Conservation (phyloP, 1,284 basidiomycete genomes). For the Cystobasidiaceae sp. region DNA sequence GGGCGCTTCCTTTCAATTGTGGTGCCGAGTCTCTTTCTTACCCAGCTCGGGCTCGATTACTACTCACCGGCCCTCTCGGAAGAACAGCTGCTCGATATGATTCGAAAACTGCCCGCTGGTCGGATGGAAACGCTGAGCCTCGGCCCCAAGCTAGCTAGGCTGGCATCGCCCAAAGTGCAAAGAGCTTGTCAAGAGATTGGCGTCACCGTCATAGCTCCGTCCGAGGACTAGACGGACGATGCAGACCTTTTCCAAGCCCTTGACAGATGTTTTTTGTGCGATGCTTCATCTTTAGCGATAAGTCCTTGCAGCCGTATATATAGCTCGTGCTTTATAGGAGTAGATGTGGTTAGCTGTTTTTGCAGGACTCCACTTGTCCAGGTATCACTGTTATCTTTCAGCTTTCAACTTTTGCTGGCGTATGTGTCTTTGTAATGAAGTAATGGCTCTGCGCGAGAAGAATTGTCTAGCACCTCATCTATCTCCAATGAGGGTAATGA, state of each 20-base stretch:
- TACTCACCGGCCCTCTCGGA: background rate
- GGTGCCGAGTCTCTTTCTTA: conserved; percentile 20
- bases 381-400: too few species aligned
- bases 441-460: too few species aligned
- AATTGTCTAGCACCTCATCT: background rate
- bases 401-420: too few species aligned
- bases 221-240: background rate
- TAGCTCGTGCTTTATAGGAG: background rate
- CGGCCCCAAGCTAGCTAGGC: conserved; percentile 5
- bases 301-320: background rate
- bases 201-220: background rate
- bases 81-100: conserved; percentile 8
- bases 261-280: background rate
- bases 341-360: background rate
- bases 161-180: background rate
- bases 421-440: background rate
- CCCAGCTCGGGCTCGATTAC: conserved; percentile 21
- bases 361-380: too few species aligned
- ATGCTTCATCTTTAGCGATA: too few species aligned
- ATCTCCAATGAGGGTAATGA: background rate
- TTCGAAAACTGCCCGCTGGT: conserved; percentile 9
- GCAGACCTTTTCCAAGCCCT: background rate
- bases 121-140: conserved; percentile 20
- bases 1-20: conserved; percentile 7
- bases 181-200: conserved; percentile 28